Evolutionary conservation across 2,329 filamentous ascomycete species (phyloP), one percentile per base, ranked within the genome.

Genomic region (Fusarium papillatum): DNA sequence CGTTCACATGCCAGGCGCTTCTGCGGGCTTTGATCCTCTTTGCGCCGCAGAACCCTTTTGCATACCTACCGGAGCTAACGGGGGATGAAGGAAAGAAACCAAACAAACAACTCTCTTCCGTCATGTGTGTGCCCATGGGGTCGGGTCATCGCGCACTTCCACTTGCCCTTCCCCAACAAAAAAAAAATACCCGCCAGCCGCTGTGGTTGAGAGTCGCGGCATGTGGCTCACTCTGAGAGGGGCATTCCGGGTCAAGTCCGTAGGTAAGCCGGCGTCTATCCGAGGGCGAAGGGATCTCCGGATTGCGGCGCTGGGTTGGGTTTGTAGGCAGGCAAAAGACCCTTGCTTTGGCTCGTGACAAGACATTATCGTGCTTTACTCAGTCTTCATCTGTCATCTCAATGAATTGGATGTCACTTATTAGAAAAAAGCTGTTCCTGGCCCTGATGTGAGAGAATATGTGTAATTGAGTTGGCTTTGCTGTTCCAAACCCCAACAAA

Each of bases 201-300:
- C 53, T 69, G 61, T 59, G 48, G 73, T 76, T 76, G 74, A 76
- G 74, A 66, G 43, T 61, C 72, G 67, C 67, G 43, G n/a, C 16
- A 24, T 67, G 55, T 67, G 65, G 55, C 57, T 62, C 55, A 60
- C 64, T 31, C 9, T 43, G 39, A 29, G 46, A 43, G 59, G 50
- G 38, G 64, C n/a, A 13, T 61, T 10, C 29, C 50, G 38, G 53
- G 31, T 48, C 29, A n/a, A 31, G 38, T 50, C 41, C 41, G 39
- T 53, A 34, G 53, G 41, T 53, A 34, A 57, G 41, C 71, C 64
- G 39, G 63, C 60, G 46, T 55, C 38, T 36, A 38, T 61, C 64
- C 29, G 74, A 76, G 74, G 74, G 38, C 68, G 46, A 76, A 76
- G 65, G 67, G 74, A 74, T 74, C 71, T 71, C 46, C 63, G 55